Base-by-base conservation (phyloP, 805 yeast genomes). In the Candida patagonica region DNA sequence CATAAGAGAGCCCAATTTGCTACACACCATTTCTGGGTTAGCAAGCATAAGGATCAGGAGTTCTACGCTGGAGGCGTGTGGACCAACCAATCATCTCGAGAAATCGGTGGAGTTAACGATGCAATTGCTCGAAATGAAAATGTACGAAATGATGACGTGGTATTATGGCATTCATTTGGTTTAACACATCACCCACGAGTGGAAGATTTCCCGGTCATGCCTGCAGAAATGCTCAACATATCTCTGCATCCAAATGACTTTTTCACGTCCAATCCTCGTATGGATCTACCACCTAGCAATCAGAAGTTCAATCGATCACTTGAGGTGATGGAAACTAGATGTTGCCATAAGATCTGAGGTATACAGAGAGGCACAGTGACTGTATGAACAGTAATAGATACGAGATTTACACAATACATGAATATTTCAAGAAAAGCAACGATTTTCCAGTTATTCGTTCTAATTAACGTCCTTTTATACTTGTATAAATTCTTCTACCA, bases 181-280 rank as follows among this genome's bases (percentile, higher is more conserved):
- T 72, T 82, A 65, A 82, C 89, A 3, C 94, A 82, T 57, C 73
- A 81, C 53, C 92, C 92, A 52, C 72, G 84, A 54, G 76, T 79
- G 26, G 94, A 82, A 64, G 89, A 82, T 60, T 82, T 83, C 80
- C 94, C 94, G 36, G 88, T 82, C 38, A 82, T 82, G 94, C 88
- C 92, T 25, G 83, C 79, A 42, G 94, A 82, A 63, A 77, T 76
- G 47, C 77, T 80, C 65, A 74, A 70, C 52, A 76, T 81, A 50
- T 68, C 73, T 43, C 68, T 82, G 42, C 68, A 71, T 34, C 94
- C 94, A 40, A 67, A 73, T 51, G 81, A 83, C 42, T 82, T 82
- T 74, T 82, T 81, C 57, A 77, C 76, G 52, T 74, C 66, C 54
- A 82, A 82, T 62, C 94, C 94, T 26, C 84, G 83, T 32, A 65